These are phyloP conservation scores for Emmonsiellopsis sp. DNA, from an alignment of 2,329 filamentous ascomycete species.

Conservation along the genomic window DNA sequence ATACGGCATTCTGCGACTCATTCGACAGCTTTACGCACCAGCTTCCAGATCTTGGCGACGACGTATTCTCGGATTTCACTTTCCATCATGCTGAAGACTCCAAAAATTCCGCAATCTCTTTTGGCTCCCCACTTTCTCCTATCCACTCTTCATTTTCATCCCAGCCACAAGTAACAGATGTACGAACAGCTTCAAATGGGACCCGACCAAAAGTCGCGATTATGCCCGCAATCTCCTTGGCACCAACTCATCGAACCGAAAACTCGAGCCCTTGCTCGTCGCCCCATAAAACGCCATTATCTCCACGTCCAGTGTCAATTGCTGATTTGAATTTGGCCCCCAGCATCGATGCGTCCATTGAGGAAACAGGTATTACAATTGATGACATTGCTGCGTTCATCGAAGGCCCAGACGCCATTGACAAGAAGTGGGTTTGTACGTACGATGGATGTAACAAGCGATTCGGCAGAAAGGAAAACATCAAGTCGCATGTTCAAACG, in stretches of 20 bases:
- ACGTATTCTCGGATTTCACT: slow-evolving; percentile 12
- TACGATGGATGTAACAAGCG: slow-evolving; percentile 73
- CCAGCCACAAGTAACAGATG: slow-evolving; percentile 45
- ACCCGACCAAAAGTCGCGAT: slow-evolving; percentile 23
- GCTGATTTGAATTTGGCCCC: slow-evolving; percentile 44
- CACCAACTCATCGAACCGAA: slow-evolving; percentile 11
- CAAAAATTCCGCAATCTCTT: slow-evolving; percentile 19
- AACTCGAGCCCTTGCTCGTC: slow-evolving; percentile 14
- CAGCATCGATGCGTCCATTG: slow-evolving; percentile 52
- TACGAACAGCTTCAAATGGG: slow-evolving; percentile 17
- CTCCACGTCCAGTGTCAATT: slow-evolving; percentile 36
- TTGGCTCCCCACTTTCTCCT: slow-evolving; percentile 28
- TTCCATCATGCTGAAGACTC: slow-evolving; percentile 6
- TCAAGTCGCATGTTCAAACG: slow-evolving; percentile 96
- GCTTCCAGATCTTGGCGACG: slow-evolving; percentile 19
- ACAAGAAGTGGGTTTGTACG: slow-evolving; percentile 72
- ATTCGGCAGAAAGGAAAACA: slow-evolving; percentile 97
- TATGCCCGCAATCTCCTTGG: slow-evolving; percentile 18
- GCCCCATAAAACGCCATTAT: slow-evolving; percentile 28
- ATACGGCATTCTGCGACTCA: slow-evolving; percentile 38
- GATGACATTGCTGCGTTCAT: slow-evolving; percentile 77
- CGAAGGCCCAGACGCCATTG: slow-evolving; percentile 59
- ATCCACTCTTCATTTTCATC: slow-evolving; percentile 44
- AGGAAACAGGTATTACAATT: slow-evolving; percentile 74
- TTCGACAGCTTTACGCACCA: slow-evolving; percentile 49